A percentile compares a stretch with the other conserved stretches of the same genome.
Evolutionary conservation across 768 basidiomycete genomes (phyloP).

Genomic region (Lentinula sp.): DNA sequence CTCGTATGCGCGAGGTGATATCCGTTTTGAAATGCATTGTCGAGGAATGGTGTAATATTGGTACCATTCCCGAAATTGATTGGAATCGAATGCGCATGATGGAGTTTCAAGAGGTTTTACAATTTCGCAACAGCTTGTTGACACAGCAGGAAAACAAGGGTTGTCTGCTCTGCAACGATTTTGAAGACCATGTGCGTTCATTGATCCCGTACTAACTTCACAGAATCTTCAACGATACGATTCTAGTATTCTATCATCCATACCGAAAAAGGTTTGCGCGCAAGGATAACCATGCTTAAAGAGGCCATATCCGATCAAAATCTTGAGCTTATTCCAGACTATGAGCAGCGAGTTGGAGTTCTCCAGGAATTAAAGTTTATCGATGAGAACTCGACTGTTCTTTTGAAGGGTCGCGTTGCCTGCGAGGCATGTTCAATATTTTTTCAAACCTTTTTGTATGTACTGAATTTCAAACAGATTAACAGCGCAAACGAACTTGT

Average conservation of each 20-base stretch:
- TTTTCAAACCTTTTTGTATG: background rate
- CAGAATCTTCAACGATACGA: background rate
- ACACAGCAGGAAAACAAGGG: conserved; percentile 33
- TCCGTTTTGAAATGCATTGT: conserved; percentile 42
- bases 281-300: conserved; percentile 73
- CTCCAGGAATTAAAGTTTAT: conserved; percentile 90
- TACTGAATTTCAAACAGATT: conserved; percentile 50
- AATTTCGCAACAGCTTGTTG: conserved; percentile 45
- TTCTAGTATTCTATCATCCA: conserved; percentile 73
- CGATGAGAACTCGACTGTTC: conserved; percentile 91
- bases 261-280: conserved; percentile 64
- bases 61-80: conserved; percentile 66
- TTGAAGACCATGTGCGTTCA: conserved; percentile 67
- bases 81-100: conserved; percentile 81
- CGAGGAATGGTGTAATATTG: conserved; percentile 48
- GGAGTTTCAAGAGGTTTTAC: conserved; percentile 85
- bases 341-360: conserved; percentile 89
- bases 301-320: conserved; percentile 94
- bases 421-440: conserved; percentile 67
- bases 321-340: conserved; percentile 92
- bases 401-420: conserved; percentile 94
- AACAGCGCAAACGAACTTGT: conserved; percentile 98
- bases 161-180: conserved; percentile 61
- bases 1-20: conserved; percentile 53
- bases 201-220: background rate